Conservation (phyloP, 805 yeast genomes). For the Candida sonorensis region DNA sequence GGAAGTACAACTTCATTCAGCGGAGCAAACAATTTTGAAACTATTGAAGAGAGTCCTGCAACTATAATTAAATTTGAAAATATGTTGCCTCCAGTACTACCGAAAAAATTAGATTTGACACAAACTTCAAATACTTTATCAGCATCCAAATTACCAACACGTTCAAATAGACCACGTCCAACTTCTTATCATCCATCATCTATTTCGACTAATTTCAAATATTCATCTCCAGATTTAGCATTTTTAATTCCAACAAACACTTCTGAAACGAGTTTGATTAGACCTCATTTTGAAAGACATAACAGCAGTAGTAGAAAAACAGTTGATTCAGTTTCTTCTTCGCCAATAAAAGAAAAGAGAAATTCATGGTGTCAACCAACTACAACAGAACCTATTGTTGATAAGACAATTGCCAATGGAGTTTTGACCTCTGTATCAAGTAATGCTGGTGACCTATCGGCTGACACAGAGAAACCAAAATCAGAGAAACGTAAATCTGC, state of each 20-base stretch:
- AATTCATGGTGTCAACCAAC: slow-evolving; percentile 25
- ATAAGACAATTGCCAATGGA: slow-evolving; percentile 27
- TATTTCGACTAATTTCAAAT: slow-evolving; percentile 20
- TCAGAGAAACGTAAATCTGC: slow-evolving; percentile 27
- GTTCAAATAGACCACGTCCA: slow-evolving; percentile 65
- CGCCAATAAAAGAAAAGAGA: slow-evolving; percentile 24
- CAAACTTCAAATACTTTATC: slow-evolving; percentile 25
- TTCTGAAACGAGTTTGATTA: slow-evolving; percentile 17
- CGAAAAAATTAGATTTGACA: slow-evolving; percentile 17
- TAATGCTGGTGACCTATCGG: too few relatives aligned
- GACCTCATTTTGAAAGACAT: slow-evolving; percentile 12
- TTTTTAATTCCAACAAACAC: slow-evolving; percentile 21
- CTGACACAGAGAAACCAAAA: too few relatives aligned
- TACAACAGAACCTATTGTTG: slow-evolving; percentile 26
- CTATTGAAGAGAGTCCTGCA: slow-evolving; percentile 40
- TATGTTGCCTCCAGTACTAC: slow-evolving; percentile 21
- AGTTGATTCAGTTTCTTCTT: slow-evolving; percentile 15
- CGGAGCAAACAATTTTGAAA: slow-evolving; percentile 27
- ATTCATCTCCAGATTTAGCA: slow-evolving; percentile 24
- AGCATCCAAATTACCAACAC: slow-evolving; percentile 19
- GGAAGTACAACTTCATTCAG: slow-evolving; percentile 9
- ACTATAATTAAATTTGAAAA: slow-evolving; percentile 3
- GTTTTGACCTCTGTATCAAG: slow-evolving; percentile 21
- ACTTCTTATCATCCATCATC: slow-evolving; percentile 76
- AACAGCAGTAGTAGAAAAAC: slow-evolving; percentile 11